These are phyloP conservation scores for Raphanus hybrid DNA, from an alignment of 441 rosid species.

Conservation along the genomic window DNA sequence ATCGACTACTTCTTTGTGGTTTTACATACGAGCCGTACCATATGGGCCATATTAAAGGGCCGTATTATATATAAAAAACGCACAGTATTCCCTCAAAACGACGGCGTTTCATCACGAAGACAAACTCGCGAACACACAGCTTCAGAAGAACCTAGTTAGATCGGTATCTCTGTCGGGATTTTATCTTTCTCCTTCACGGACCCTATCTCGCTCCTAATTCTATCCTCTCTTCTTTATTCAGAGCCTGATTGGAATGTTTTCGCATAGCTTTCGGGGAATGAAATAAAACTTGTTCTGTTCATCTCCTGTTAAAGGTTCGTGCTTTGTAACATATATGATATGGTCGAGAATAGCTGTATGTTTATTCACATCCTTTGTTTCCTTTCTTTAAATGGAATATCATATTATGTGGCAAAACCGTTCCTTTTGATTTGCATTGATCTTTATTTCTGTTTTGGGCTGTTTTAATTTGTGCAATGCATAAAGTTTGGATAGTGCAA, in stretches of 20 bases:
- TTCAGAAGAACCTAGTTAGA: too few species aligned
- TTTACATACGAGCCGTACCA: neutral
- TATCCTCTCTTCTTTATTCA: too few species aligned
- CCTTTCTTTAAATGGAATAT: constrained; percentile 20
- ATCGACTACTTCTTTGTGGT: too few species aligned
- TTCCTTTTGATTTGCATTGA: neutral
- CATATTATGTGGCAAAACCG: neutral
- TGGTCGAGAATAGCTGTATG: neutral
- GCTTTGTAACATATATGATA: constrained; percentile 15
- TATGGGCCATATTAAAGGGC: constrained; percentile 20
- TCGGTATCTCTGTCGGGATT: too few species aligned
- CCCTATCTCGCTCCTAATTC: too few species aligned
- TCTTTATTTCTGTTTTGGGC: neutral
- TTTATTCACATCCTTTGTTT: neutral
- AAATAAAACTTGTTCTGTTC: too few species aligned
- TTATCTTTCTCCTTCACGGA: too few species aligned
- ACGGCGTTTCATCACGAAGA: neutral
- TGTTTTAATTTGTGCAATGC: constrained; percentile 1
- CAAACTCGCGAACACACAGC: neutral
- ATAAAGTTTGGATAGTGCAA: constrained; percentile 4
- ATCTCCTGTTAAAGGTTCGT: constrained; percentile 27
- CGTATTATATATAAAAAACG: neutral
- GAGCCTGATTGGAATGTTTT: too few species aligned
- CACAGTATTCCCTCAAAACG: neutral
- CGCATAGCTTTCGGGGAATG: too few species aligned